phyloP scores from a whole-genome alignment of 179 eudicot species.

The Nepenthes alata region DNA sequence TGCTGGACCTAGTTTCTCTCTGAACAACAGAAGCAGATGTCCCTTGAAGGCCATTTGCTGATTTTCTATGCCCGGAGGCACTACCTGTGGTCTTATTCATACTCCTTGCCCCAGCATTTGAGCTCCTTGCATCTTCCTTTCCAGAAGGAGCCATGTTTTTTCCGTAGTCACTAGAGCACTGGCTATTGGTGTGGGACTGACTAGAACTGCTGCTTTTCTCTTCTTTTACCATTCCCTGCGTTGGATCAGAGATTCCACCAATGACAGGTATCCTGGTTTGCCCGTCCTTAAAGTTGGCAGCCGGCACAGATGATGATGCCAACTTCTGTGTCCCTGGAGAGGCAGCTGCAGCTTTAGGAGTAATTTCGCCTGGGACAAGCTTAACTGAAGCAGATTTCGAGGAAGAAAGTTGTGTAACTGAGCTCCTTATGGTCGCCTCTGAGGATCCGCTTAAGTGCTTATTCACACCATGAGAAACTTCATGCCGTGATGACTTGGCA shows the following conservation, averaged over 20 bases:
- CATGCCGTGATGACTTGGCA: conserved; percentile 19
- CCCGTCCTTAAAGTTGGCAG: conserved; percentile 17
- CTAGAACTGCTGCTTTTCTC: conserved; percentile 32
- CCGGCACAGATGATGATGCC: conserved; percentile 13
- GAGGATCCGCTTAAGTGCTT: conserved; percentile 13
- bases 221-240: conserved; percentile 16
- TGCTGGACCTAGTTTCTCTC: conserved; percentile 29
- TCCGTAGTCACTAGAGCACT: conserved; percentile 22
- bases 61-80: conserved; percentile 39
- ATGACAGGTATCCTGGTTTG: conserved; percentile 10
- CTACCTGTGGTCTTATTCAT: conserved; percentile 35
- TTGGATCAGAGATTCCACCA: conserved; percentile 18
- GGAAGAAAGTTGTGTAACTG: conserved; percentile 18
- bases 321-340: conserved; percentile 10
- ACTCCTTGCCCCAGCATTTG: conserved; percentile 44
- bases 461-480: conserved; percentile 22
- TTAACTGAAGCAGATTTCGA: conserved; percentile 19
- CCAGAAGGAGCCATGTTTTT: conserved; percentile 15
- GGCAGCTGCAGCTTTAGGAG: conserved; percentile 13
- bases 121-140: conserved; percentile 31
- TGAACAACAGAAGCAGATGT: conserved; percentile 26
- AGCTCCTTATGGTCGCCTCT: conserved; percentile 20
- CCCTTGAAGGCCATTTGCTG: conserved; percentile 36
- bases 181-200: conserved; percentile 34
- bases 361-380: conserved; percentile 16